Percentiles rank a stretch among this genome's conserved stretches.
Conservation (phyloP, 225 moss, liverwort and hornwort species). For the Pseudisothecium myosuroides region DNA sequence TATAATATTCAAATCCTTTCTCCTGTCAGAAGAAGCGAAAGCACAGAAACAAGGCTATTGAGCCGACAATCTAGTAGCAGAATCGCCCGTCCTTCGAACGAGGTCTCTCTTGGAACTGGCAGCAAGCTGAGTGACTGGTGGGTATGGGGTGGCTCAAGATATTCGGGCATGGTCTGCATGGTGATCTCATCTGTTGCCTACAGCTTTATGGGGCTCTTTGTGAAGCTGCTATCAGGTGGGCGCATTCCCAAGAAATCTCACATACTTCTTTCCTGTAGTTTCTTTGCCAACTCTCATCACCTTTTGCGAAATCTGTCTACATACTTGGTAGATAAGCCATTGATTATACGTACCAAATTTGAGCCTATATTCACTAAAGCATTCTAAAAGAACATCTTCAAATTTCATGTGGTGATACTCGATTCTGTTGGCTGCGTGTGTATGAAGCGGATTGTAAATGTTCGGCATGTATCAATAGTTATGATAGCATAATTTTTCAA, state of each 20-base stretch:
- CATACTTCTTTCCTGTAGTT: neutral
- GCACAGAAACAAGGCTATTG: neutral
- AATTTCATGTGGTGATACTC: neutral
- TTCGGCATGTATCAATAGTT: neutral
- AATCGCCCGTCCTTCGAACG: neutral
- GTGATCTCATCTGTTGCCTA: constrained; percentile 61
- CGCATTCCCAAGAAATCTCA: neutral
- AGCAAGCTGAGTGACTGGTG: constrained; percentile 7
- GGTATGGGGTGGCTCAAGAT: constrained; percentile 63
- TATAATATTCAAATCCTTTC: constrained; percentile 5
- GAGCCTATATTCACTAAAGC: neutral
- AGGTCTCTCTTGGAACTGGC: neutral
- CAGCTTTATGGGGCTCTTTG: constrained; percentile 70
- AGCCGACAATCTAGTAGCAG: constrained; percentile 7
- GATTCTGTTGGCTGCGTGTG: neutral
- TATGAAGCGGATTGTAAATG: neutral
- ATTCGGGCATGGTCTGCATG: constrained; percentile 65
- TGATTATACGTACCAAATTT: neutral
- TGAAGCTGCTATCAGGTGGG: constrained; percentile 57
- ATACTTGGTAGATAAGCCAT: neutral
- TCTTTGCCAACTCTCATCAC: neutral
- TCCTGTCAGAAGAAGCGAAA: constrained; percentile 6
- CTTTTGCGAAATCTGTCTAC: neutral
- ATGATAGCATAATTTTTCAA: neutral
- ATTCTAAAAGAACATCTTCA: neutral